phyloP scores from a whole-genome alignment of 495 filamentous ascomycete genomes.

The Patellaria atrata region DNA sequence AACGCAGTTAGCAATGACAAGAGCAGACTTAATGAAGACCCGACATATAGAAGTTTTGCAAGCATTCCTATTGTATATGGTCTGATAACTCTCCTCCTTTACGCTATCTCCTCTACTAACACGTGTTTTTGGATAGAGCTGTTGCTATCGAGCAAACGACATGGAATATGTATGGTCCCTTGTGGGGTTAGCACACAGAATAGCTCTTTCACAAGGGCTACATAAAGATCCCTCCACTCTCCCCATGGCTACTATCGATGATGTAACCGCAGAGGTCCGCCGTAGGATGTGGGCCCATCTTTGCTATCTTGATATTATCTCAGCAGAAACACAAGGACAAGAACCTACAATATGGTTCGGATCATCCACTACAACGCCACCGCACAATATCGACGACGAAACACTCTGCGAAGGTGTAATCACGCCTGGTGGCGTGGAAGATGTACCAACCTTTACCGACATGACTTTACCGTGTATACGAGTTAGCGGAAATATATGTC shows the following conservation, averaged over 20 bases:
- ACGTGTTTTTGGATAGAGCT: neutral
- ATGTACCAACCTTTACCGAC: slow-evolving; percentile 11
- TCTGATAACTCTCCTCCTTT: neutral
- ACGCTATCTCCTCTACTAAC: neutral
- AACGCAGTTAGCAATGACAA: slow-evolving; percentile 13
- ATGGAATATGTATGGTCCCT: slow-evolving; percentile 18
- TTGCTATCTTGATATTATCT: slow-evolving; percentile 18
- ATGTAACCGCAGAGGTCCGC: slow-evolving; percentile 15
- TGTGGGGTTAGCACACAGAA: slow-evolving; percentile 14
- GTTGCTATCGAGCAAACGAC: neutral
- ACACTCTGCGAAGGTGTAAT: slow-evolving; percentile 14
- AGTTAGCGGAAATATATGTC: slow-evolving; percentile 12
- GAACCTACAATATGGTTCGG: slow-evolving; percentile 17
- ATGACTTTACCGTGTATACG: slow-evolving; percentile 18
- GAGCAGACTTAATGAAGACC: slow-evolving; percentile 16
- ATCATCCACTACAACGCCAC: slow-evolving; percentile 16
- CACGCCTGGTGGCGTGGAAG: slow-evolving; percentile 6
- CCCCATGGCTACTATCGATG: slow-evolving; percentile 14
- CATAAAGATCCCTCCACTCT: slow-evolving; percentile 19
- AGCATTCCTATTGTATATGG: slow-evolving; percentile 16
- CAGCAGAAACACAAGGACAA: slow-evolving; percentile 19
- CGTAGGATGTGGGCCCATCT: slow-evolving; percentile 19
- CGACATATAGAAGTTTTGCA: slow-evolving; percentile 16
- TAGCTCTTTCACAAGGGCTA: slow-evolving; percentile 16
- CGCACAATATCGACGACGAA: slow-evolving; percentile 19